Percentiles rank a stretch among this genome's conserved stretches.
phyloP scores from a whole-genome alignment of 345 rosid genomes.

The Ceriops zippeliana region DNA sequence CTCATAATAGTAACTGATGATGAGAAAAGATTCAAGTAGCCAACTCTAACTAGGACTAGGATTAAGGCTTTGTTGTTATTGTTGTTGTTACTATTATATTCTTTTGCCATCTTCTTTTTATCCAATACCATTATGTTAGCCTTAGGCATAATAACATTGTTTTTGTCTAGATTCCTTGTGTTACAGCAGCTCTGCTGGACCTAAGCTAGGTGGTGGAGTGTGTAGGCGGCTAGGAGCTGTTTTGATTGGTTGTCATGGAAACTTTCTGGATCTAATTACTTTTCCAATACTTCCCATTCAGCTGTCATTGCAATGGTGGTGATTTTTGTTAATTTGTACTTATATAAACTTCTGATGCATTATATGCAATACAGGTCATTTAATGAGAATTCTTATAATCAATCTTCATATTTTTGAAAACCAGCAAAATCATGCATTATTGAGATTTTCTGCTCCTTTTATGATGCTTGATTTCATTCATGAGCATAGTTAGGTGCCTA shows the following conservation, averaged over 20 bases:
- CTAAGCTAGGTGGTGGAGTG: slow-evolving; percentile 95
- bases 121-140: not conserved
- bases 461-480: slow-evolving; percentile 8
- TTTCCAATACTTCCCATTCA: too few relatives aligned
- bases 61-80: too few relatives aligned
- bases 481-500: slow-evolving; percentile 3
- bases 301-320: slow-evolving; percentile 65
- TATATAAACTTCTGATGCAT: not conserved
- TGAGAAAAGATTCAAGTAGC: slow-evolving; percentile 52
- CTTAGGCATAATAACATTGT: slow-evolving; percentile 9
- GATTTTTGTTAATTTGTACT: slow-evolving; percentile 6
- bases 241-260: too few relatives aligned
- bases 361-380: too few relatives aligned
- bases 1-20: slow-evolving; percentile 32
- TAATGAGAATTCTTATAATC: slow-evolving; percentile 45
- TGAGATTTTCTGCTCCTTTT: slow-evolving; percentile 60
- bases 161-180: slow-evolving; percentile 69
- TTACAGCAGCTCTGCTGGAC: slow-evolving; percentile 65
- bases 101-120: slow-evolving; percentile 11
- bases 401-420: slow-evolving; percentile 90
- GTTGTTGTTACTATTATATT: too few relatives aligned
- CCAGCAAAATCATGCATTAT: slow-evolving; percentile 81
- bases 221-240: slow-evolving; percentile 62
- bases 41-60: too few relatives aligned
- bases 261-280: too few relatives aligned